phyloP scores from a whole-genome alignment of 495 filamentous ascomycete genomes.

The Lepraria neglecta region DNA sequence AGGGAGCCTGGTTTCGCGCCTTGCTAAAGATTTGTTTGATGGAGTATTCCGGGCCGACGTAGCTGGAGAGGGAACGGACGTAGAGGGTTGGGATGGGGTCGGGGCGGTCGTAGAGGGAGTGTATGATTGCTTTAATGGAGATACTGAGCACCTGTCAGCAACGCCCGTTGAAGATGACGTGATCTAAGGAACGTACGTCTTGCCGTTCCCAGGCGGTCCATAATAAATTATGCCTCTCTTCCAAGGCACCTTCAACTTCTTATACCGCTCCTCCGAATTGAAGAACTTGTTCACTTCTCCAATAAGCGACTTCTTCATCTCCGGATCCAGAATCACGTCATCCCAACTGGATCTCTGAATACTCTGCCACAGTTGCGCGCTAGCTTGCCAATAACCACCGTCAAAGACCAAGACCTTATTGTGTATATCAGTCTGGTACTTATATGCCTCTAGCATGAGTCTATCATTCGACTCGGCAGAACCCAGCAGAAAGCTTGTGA shows the following conservation, averaged over 20 bases:
- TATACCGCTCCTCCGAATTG: constrained; percentile 36
- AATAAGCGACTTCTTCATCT: constrained; percentile 39
- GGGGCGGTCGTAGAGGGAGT: constrained; percentile 40
- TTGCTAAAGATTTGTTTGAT: constrained; percentile 47
- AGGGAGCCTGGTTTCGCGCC: constrained; percentile 40
- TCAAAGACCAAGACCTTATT: constrained; percentile 37
- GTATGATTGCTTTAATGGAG: constrained; percentile 62
- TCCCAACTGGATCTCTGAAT: constrained; percentile 41
- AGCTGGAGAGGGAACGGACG: constrained; percentile 39
- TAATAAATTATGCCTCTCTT: constrained; percentile 30
- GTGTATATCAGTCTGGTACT: constrained; percentile 34
- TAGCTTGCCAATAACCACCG: constrained; percentile 33
- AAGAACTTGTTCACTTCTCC: constrained; percentile 40
- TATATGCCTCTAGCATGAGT: constrained; percentile 46
- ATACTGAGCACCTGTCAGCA: constrained; percentile 29
- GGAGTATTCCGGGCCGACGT: constrained; percentile 34
- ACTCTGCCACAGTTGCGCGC: constrained; percentile 32
- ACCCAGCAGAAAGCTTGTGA: constrained; percentile 26
- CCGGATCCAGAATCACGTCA: constrained; percentile 39
- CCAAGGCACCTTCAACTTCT: constrained; percentile 41
- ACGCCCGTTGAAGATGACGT: not conserved
- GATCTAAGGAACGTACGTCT: constrained; percentile 38
- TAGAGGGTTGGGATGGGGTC: constrained; percentile 47
- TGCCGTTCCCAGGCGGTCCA: constrained; percentile 45
- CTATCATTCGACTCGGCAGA: constrained; percentile 38